A percentile compares a stretch with the other conserved stretches of the same genome.
Conservation (phyloP, 1,284 basidiomycete genomes). For the Ceraceosorus guamensis region DNA sequence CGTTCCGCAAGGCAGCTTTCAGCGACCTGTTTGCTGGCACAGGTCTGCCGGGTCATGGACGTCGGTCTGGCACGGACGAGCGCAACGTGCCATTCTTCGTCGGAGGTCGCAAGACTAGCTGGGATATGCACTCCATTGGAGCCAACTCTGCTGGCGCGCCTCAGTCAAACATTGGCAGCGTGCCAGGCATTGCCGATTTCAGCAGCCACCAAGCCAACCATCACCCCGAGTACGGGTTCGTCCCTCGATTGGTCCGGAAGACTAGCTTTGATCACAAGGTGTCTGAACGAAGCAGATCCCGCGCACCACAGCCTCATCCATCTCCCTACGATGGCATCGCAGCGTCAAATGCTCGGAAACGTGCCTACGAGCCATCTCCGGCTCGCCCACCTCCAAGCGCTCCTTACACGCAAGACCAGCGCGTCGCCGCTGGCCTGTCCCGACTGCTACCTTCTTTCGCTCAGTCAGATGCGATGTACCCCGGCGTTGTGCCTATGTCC, state of each 20-base stretch:
- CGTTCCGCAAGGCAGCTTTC: conserved; percentile 36
- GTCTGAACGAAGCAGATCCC: conserved; percentile 37
- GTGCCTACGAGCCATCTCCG: conserved; percentile 38
- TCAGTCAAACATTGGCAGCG: conserved; percentile 39
- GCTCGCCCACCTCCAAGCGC: conserved; percentile 28
- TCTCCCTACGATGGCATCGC: background rate
- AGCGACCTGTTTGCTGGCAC: conserved; percentile 30
- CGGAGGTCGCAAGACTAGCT: conserved; percentile 12
- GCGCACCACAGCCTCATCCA: conserved; percentile 18
- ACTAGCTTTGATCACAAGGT: conserved; percentile 48
- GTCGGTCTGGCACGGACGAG: conserved; percentile 1
- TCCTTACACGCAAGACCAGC: conserved; percentile 39
- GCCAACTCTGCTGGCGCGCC: conserved; percentile 33
- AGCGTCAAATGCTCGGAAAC: conserved; percentile 31
- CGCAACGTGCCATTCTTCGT: conserved; percentile 8
- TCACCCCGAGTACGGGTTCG: conserved; percentile 46
- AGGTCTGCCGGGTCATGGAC: background rate
- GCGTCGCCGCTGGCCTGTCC: conserved; percentile 44
- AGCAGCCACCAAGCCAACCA: conserved; percentile 42
- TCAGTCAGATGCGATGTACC: conserved; percentile 16
- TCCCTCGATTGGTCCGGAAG: conserved; percentile 45
- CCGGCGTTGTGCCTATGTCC: conserved; percentile 23
- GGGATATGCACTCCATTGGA: conserved; percentile 37
- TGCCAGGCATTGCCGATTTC: conserved; percentile 45
- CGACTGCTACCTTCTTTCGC: conserved; percentile 32